These are phyloP conservation scores for Aspergillus nidulans DNA, from an alignment of 495 filamentous ascomycete species.

Conservation along the genomic window DNA sequence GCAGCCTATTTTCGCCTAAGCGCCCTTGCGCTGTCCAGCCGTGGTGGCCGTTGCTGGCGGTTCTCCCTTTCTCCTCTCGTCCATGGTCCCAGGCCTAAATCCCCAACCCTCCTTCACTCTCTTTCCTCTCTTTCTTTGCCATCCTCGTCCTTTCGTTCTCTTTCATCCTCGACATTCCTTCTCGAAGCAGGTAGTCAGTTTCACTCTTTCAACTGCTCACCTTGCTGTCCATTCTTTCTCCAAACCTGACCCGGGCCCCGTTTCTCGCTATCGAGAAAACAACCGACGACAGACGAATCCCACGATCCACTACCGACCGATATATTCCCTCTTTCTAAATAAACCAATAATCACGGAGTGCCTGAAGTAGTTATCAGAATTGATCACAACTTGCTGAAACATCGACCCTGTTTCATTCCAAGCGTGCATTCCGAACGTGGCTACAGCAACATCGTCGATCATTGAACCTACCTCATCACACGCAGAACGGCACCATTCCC, in stretches of 20 bases:
- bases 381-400: slow-evolving; percentile 4
- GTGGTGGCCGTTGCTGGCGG: slow-evolving; percentile 3
- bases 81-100: slow-evolving; percentile 18
- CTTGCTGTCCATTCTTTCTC: slow-evolving; percentile 52
- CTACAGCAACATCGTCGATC: slow-evolving; percentile 11
- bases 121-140: slow-evolving; percentile 37
- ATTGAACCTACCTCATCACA: slow-evolving; percentile 7
- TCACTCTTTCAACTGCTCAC: slow-evolving; percentile 77
- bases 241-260: slow-evolving; percentile 10
- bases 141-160: slow-evolving; percentile 40
- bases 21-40: slow-evolving; percentile 22
- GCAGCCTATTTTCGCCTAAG: slow-evolving; percentile 9
- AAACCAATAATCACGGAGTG: slow-evolving; percentile 3
- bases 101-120: slow-evolving; percentile 1
- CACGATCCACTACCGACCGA: slow-evolving; percentile 11
- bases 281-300: slow-evolving; percentile 11
- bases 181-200: slow-evolving; percentile 61
- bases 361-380: neutral
- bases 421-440: neutral
- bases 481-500: neutral
- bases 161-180: slow-evolving; percentile 21
- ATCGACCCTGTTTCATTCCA: neutral
- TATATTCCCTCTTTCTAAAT: slow-evolving; percentile 15
- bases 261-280: slow-evolving; percentile 2
- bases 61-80: slow-evolving; percentile 21